These are phyloP conservation scores for Chenopodium berlandieri DNA, from an alignment of 148 eudicot genomes.

Conservation along the genomic window DNA sequence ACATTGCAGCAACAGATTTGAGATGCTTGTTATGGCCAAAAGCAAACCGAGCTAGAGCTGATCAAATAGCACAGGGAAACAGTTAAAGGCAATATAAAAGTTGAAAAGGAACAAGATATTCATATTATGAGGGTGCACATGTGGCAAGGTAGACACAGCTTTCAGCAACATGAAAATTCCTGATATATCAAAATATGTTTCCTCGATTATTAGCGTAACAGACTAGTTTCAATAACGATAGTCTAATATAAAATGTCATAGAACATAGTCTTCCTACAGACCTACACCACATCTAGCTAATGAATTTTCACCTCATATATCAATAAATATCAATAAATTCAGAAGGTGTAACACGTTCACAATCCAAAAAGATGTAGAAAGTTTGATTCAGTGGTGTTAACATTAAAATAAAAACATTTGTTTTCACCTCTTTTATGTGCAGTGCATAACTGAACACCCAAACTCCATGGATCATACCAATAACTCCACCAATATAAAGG, in stretches of 20 bases:
- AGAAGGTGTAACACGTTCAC: neutral
- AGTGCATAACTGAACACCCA: neutral
- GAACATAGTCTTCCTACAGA: neutral
- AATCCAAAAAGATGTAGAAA: neutral
- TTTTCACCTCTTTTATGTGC: neutral
- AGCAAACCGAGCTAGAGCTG: constrained; percentile 95
- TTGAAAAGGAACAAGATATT: neutral
- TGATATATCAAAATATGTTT: neutral
- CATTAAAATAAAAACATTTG: neutral
- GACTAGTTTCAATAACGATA: neutral
- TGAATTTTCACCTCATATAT: neutral
- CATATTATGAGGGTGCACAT: neutral
- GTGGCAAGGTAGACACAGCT: neutral
- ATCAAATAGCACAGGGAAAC: constrained; percentile 15
- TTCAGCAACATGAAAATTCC: neutral
- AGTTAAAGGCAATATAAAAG: neutral
- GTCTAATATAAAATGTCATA: neutral
- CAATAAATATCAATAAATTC: too few relatives aligned
- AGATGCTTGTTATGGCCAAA: constrained; percentile 92
- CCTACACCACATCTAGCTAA: neutral
- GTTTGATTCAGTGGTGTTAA: neutral
- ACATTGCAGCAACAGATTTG: constrained; percentile 76
- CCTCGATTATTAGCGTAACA: neutral
- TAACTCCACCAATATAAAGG: neutral
- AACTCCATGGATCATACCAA: neutral